Evolutionary conservation across 371 early-diverging fungal species (phyloP), one percentile per base, ranked within the genome.

Genomic region (Mortierella sp.): DNA sequence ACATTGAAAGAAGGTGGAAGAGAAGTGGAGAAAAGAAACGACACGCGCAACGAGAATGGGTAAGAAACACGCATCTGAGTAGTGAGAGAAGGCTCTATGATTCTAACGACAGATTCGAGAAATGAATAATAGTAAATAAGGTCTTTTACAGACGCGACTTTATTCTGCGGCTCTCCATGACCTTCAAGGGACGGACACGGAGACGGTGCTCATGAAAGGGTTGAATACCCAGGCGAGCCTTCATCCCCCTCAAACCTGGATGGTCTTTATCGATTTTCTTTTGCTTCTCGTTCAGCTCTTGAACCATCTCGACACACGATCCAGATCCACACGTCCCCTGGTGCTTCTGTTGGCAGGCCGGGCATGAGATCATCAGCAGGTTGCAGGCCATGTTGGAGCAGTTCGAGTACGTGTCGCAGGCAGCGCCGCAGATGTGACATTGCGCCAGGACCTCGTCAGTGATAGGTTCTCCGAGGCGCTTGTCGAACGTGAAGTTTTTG

Each of bases 401-500:
- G 73, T 95, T 95, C 9, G 91, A 91, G 64, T 93, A 88, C 8
- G 75, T 79, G 71, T 94, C 95, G 80, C 93, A 95, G 16, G 91
- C 89, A n/a, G 82, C 75, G 26, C 93, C 94, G 75, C 96, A 95
- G 73, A 93, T 93, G 75, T 92, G 93, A 75, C 96, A 95, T 24
- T 88, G 83, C 2, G 92, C 83, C 5, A 95, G 72, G 0, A 95
- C 89, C 37, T 94, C 93, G 34, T 89, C 79, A 1, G 95, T 94
- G 34, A 95, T 92, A 19, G 90, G 90, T 75, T 95, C 96, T 14
- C 95, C 95, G 13, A 93, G 87, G 24, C 95, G 92, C 72, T 92
- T 92, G 79, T 95, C 96, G 80, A 95, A 95, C 3, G 95, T 95
- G 77, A 95, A 95, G 88, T 95, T 95, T 59, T 94, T 94, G 59